Evolutionary conservation across 2,329 filamentous ascomycete genomes (phyloP), one percentile per base, ranked within the genome.

Genomic region (Didymella glomerata): DNA sequence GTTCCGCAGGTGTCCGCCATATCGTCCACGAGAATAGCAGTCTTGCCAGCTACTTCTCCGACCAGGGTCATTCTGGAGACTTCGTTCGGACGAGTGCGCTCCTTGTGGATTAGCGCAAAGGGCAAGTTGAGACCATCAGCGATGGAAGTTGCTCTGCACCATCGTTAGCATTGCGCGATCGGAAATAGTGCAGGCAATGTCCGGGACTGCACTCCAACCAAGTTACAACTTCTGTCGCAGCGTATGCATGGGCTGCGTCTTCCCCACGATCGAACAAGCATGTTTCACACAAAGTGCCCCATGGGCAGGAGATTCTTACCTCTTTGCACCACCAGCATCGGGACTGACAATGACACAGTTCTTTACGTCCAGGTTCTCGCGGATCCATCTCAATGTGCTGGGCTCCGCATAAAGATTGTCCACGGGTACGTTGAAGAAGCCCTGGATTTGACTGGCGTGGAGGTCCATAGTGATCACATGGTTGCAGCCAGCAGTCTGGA

Each of bases 1-100:
- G 92, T 97, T 67, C 93, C 93, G 77, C 93, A 97, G 4, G 94
- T 97, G 76, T 98, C 94, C 30, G 93, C 93, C 92, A 98, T 97
- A 76, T 98, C 94, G 76, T 98, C 94, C 47, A 99, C 94, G 48
- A 99, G 88, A 73, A 99, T 97, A 60, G 94, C 94, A 28, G 94
- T 89, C 81, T 95, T 95, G 80, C 91, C 91, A 67, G 88, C 86
- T 46, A 98, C 95, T 66, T 96, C 93, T 67, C 95, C 95, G 49
- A 98, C 94, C n/a, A 99, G 89, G 0, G 93, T 91, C 92, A 97
- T 96, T 70, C 92, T 89, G 10, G 90, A 92, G 61, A 97, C 93
- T 74, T 96, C 93, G 72, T 96, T 96, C 11, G 89, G 89, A n/a
- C 92, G 88, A 6, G 93, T 90, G 57, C 93, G 91, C 80, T 97